Percentiles rank a stretch among this genome's conserved stretches.
Evolutionary conservation across 306 rosid species (phyloP).

Genomic region (Aeschynomene evenia): DNA sequence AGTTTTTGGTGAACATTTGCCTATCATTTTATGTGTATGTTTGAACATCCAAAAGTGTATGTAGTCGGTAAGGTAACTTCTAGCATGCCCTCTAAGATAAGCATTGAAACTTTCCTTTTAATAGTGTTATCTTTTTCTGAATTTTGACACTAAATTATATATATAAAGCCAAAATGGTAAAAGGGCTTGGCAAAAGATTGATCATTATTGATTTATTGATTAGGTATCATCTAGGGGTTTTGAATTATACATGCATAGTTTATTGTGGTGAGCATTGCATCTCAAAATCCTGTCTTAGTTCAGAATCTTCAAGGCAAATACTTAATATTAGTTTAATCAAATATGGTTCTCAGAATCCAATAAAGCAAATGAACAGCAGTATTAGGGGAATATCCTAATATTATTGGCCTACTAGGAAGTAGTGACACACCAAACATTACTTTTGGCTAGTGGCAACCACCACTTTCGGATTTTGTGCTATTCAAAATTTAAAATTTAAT

Average conservation of each 20-base stretch:
- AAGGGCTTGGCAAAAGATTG: slow-evolving; percentile 25
- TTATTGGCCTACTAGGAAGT: background rate
- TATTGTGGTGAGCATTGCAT: background rate
- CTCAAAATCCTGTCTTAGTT: slow-evolving; percentile 17
- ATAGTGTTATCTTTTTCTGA: slow-evolving; percentile 3
- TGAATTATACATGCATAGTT: background rate
- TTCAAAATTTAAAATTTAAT: background rate
- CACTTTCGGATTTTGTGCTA: background rate
- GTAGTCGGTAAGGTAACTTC: too few species aligned
- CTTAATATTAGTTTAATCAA: background rate
- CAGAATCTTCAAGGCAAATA: slow-evolving; percentile 17
- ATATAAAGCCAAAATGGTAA: slow-evolving; percentile 21
- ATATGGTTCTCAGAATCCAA: background rate
- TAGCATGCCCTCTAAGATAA: background rate
- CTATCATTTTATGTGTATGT: background rate
- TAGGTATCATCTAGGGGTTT: slow-evolving; percentile 25
- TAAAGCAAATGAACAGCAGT: slow-evolving; percentile 4
- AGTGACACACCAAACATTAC: slow-evolving; percentile 17
- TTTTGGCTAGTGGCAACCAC: background rate
- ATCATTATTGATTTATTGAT: too few species aligned
- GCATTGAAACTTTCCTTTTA: background rate
- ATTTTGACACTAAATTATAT: slow-evolving; percentile 21
- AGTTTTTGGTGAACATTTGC: background rate
- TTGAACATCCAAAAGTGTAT: background rate
- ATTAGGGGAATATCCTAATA: slow-evolving; percentile 28